A percentile compares a stretch with the other conserved stretches of the same genome.
Evolutionary conservation across 306 rosid species (phyloP).

Genomic region (Alnus glutinosa): DNA sequence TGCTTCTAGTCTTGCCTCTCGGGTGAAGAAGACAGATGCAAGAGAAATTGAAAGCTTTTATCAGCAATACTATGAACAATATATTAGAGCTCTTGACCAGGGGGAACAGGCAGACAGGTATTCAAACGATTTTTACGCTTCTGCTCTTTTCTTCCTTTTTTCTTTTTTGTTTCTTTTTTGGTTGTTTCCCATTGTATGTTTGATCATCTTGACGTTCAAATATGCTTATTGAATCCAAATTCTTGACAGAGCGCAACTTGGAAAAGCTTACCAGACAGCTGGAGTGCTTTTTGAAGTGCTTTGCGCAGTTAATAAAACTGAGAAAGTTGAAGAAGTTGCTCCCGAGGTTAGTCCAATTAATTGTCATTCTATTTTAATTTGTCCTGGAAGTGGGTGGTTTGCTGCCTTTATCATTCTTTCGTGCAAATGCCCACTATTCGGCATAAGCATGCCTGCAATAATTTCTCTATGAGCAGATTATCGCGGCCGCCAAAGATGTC

Average conservation of each 20-base stretch:
- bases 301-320: constrained; percentile 93
- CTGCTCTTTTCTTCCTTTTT: background rate
- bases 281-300: constrained; percentile 97
- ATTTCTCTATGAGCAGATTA: constrained; percentile 57
- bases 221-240: constrained; percentile 12
- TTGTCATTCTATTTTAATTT: constrained; percentile 21
- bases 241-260: constrained; percentile 82
- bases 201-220: background rate
- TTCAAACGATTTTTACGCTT: background rate
- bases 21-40: constrained; percentile 88
- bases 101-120: constrained; percentile 95
- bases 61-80: constrained; percentile 88
- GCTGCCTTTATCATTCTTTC: constrained; percentile 11
- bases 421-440: constrained; percentile 8
- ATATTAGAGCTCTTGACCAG: constrained; percentile 84
- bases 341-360: constrained; percentile 72
- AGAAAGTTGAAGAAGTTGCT: constrained; percentile 97
- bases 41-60: constrained; percentile 90
- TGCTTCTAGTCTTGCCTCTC: constrained; percentile 65
- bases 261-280: constrained; percentile 90
- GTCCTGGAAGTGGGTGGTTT: constrained; percentile 15
- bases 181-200: background rate
- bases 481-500: constrained; percentile 97
- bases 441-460: background rate
- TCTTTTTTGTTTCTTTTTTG: background rate